Base-by-base conservation (phyloP, 306 rosid species). In the Canavalia gladiata region DNA sequence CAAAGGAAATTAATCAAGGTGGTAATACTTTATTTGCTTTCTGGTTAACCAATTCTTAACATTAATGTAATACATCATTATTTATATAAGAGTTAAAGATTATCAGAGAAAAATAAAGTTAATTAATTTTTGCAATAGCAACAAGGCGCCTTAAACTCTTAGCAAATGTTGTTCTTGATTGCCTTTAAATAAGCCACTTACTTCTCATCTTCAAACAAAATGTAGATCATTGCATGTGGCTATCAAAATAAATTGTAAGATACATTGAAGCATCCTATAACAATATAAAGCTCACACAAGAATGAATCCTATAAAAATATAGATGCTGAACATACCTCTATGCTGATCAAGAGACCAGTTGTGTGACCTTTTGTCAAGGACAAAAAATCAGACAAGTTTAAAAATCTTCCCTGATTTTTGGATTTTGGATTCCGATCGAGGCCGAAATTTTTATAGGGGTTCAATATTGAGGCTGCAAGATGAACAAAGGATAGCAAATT, bases 351-450 rank as follows among this genome's bases (percentile, higher is more conserved):
- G 85, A 95, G 74, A 70, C 90, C 86, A 58, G 86, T 37, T 37
- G 41, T 37, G 3, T 37, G 72, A 41, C 79, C 91, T 84, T 93
- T 86, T 77, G 92, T 67, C 91, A 95, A 64, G 68, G 83, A 73
- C 86, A 95, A 81, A 82, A 95, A 95, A 0, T 91, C 91, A 28
- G 91, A 79, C 72, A 95, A 85, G 55, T 90, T 78, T 69, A 91
- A 10, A 45, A 90, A 75, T 6, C 54, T 75, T 68, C 99, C 99
- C 34, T 49, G 78, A 68, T 45, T 82, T 77, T 72, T 80, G 82
- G 31, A 72, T 79, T 50, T 84, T 12, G 98, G 97, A 69, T 93
- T 95, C 78, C 99, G 88, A 18, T 77, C 0, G 58, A 81, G 93
- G 78, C 0, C 0, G 0, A 84, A 31, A 90, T 6, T 12, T 62